Base-by-base conservation (phyloP, 1,139 yeast species). In the Yamadazyma siamensis region DNA sequence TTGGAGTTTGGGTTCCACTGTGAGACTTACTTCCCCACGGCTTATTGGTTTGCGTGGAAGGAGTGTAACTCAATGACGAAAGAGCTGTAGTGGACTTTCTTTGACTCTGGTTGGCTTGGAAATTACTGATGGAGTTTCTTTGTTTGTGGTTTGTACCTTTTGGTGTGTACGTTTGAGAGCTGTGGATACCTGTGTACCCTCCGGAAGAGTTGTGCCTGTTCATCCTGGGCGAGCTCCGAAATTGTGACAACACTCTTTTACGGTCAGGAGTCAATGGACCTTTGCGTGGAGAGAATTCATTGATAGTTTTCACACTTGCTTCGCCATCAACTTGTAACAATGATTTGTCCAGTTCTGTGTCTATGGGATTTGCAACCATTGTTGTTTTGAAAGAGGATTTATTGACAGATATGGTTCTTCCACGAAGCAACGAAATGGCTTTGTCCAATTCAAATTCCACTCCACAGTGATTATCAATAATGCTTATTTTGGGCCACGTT, bases 401-500 rank as follows among this genome's bases (percentile, higher is more conserved):
- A 2, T 57, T 51, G 0, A 62, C 52, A 0, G 69, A 56, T 7
- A 85, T 74, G 20, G 85, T 63, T 35, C 87, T 64, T 4, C 94
- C 80, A 39, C 91, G 70, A 34, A 88, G 57, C 7, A 60, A 52
- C 14, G 80, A 69, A 5, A 89, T 87, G 4, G 94, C 84, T 39
- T 73, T 75, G 56, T 89, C 97, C 26, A 91, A 60, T 0, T 89
- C 85, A 55, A 89, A 81, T 49, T 91, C 98, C 23, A 88, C 78
- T 0, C 91, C 80, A 54, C 96, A 87, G 49, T 87, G 96, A 52
- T 89, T 89, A 41, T 80, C 73, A 29, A 89, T 86, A 23, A 88
- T 71, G 1, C 95, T 76, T 3, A 89, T 59, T 48, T 86, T 85
- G 0, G 96, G 95, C 96, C 97, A 91, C 0, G 95, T 80, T 0